Evolutionary conservation across 768 basidiomycete species (phyloP), one percentile per base, ranked within the genome.

Genomic region (Termitomyces sp.): DNA sequence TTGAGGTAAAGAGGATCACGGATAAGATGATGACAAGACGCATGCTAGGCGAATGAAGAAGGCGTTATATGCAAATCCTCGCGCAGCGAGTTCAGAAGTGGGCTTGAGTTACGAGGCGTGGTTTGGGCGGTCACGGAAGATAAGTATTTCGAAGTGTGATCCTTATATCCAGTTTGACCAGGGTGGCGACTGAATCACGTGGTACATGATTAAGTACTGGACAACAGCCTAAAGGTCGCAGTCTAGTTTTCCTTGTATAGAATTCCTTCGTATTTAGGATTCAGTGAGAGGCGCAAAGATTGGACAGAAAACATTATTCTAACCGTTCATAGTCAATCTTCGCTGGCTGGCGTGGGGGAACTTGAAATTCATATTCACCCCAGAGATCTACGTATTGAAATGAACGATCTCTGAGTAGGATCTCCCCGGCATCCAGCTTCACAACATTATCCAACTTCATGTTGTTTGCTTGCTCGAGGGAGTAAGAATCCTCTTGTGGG

Each of bases 1-100:
- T 25, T 25, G 25, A 65, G 20, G 68, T 42, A 15, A 69, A 60
- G 57, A 75, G 53, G 36, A 75, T 45, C 36, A 71, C 49, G 51
- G 70, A 7, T 56, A 72, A 57, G 67, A 63, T 56, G 64, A 47
- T 34, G 63, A 55, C 46, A 56, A 64, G 50, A 62, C 52, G 66
- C 70, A 72, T 66, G n/a, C 60, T 59, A 57, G 17, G 10, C 25
- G 4, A 29, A 31, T 31, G 4, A 5, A 55, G 7, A 9, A 12
- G 29, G 6, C 31, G 29, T 12, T 32, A 17, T 32, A 32, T 32
- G 7, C 7, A 7, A 2, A 49, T 32, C 11, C 5, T n/a, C 40
- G 29, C 40, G 31, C 42, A 43, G 10, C 31, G 15, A 55, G 17
- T 55, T 6, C 2, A 20, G 52, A 31, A 40, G 5, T 15, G 12